Conservation (phyloP, 371 early-diverging fungal genomes). For the Aphelidium insulamus region DNA sequence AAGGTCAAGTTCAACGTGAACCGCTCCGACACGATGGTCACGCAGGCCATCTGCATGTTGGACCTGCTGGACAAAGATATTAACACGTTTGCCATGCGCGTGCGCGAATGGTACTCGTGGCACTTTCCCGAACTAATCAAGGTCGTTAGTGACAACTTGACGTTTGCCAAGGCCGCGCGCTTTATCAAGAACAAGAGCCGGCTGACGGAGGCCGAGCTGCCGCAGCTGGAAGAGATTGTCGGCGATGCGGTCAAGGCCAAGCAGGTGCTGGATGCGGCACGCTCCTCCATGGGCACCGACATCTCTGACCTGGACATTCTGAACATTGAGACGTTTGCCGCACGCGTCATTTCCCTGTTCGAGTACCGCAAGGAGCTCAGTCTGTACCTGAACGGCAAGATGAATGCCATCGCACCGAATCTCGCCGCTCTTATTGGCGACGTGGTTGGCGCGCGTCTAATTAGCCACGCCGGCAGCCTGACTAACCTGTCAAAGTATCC, state of each 20-base stretch:
- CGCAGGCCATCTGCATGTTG: slow-evolving; percentile 66
- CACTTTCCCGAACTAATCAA: slow-evolving; percentile 95
- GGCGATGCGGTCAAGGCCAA: slow-evolving; percentile 36
- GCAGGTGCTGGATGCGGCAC: slow-evolving; percentile 78
- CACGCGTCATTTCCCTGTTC: slow-evolving; percentile 70
- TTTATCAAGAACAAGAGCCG: slow-evolving; percentile 73
- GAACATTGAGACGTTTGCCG: slow-evolving; percentile 83
- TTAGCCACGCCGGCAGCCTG: slow-evolving; percentile 90
- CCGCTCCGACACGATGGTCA: slow-evolving; percentile 77
- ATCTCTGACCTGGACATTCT: slow-evolving; percentile 80
- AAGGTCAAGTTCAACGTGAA: slow-evolving; percentile 61
- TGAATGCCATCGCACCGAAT: slow-evolving; percentile 95
- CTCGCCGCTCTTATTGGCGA: slow-evolving; percentile 91
- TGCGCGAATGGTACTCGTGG: slow-evolving; percentile 96
- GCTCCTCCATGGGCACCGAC: slow-evolving; percentile 85
- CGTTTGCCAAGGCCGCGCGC: slow-evolving; percentile 68
- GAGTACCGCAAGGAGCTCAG: slow-evolving; percentile 80
- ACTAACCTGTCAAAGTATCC: slow-evolving; percentile 93
- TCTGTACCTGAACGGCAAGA: slow-evolving; percentile 78
- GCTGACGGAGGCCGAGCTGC: slow-evolving; percentile 47
- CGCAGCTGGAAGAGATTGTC: slow-evolving; percentile 45
- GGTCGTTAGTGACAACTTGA: slow-evolving; percentile 75
- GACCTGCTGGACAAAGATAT: slow-evolving; percentile 90
- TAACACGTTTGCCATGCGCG: slow-evolving; percentile 78
- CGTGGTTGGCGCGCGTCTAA: slow-evolving; percentile 82